phyloP scores from a whole-genome alignment of 805 yeast genomes.

The Blastobotrys peoriensis region DNA sequence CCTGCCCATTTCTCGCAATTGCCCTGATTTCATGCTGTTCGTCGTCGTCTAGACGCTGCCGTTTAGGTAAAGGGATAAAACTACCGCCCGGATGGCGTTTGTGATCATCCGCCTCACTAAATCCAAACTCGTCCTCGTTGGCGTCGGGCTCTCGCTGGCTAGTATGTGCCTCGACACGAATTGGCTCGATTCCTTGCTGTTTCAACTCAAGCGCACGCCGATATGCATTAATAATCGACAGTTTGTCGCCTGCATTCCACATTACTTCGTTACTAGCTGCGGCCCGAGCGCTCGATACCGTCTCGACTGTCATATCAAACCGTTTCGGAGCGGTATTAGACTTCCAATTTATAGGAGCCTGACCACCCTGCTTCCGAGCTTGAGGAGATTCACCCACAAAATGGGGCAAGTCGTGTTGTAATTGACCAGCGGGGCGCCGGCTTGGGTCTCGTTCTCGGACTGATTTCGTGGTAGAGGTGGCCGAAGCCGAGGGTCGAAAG shows the following conservation, averaged over 20 bases:
- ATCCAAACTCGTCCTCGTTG: not conserved
- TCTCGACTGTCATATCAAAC: conserved; percentile 5
- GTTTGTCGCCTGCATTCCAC: conserved; percentile 22
- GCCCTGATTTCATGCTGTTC: not conserved
- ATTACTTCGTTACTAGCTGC: not conserved
- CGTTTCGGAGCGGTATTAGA: conserved; percentile 4
- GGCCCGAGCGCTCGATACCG: not conserved
- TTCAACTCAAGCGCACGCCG: conserved; percentile 17
- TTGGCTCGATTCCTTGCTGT: not conserved
- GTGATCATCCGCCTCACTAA: not conserved
- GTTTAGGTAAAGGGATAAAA: not conserved
- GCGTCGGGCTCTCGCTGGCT: conserved; percentile 10
- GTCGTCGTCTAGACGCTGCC: not conserved
- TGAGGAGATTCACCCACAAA: conserved; percentile 14
- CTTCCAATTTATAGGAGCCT: conserved; percentile 8
- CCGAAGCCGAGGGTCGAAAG: not conserved
- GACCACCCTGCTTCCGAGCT: not conserved
- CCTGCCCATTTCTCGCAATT: not conserved
- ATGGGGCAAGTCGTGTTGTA: conserved; percentile 7
- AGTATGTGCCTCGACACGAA: no score
- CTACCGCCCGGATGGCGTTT: not conserved
- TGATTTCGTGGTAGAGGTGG: not conserved
- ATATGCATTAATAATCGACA: conserved; percentile 25
- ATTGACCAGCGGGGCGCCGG: not conserved
- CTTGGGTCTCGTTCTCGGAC: not conserved